Percentiles rank a stretch among this genome's conserved stretches.
Conservation (phyloP, 2,329 filamentous ascomycete species). For the Ampelomyces quisqualis region DNA sequence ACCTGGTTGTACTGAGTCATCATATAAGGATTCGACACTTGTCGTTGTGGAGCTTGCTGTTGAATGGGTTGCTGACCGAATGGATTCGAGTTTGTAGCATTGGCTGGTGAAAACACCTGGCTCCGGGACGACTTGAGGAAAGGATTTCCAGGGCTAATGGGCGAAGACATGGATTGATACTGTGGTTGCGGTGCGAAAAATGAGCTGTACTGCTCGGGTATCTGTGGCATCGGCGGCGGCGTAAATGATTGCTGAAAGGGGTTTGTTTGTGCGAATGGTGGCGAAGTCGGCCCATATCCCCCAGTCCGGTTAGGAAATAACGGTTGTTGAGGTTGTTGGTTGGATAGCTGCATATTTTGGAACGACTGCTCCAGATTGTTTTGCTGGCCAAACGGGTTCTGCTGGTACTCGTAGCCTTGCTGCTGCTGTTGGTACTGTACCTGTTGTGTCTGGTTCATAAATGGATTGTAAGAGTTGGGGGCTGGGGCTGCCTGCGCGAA, state of each 20-base stretch:
- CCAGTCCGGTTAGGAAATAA: slow-evolving; percentile 77
- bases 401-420: slow-evolving; percentile 18
- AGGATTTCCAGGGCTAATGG: slow-evolving; percentile 44
- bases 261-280: slow-evolving; percentile 41
- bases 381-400: slow-evolving; percentile 26
- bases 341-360: slow-evolving; percentile 68
- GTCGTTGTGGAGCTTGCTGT: slow-evolving; percentile 23
- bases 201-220: slow-evolving; percentile 42
- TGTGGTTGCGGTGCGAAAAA: slow-evolving; percentile 36
- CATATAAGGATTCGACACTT: slow-evolving; percentile 28
- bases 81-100: slow-evolving; percentile 38
- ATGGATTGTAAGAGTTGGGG: slow-evolving; percentile 66
- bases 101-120: slow-evolving; percentile 45
- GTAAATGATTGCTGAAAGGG: slow-evolving; percentile 46
- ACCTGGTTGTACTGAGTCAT: slow-evolving; percentile 19
- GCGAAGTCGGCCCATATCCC: slow-evolving; percentile 51
- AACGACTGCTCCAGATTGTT: slow-evolving; percentile 65
- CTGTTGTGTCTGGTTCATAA: slow-evolving; percentile 52
- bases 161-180: slow-evolving; percentile 44
- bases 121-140: slow-evolving; percentile 48
- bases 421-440: slow-evolving; percentile 23
- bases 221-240: slow-evolving; percentile 46
- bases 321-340: slow-evolving; percentile 37
- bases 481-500: slow-evolving; percentile 29
- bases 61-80: slow-evolving; percentile 38